phyloP scores from a whole-genome alignment of 768 basidiomycete genomes.

The Podaxis carcinomalis region DNA sequence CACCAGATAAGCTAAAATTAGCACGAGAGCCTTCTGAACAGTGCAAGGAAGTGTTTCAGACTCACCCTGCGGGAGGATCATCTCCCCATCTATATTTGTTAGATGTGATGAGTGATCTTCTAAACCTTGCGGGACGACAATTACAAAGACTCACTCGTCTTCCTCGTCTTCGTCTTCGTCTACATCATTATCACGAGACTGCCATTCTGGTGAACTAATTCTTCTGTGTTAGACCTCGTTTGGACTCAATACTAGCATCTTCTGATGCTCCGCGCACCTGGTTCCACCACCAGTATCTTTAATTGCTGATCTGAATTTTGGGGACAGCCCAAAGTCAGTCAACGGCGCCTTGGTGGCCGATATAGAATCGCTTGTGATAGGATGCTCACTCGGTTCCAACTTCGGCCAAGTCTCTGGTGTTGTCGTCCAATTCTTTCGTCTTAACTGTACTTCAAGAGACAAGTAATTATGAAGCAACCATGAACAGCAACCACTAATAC shows the following conservation, averaged over 20 bases:
- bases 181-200: not conserved
- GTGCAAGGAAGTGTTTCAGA: slow-evolving; percentile 6
- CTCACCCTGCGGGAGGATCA: not conserved
- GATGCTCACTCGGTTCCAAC: not conserved
- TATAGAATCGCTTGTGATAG: not conserved
- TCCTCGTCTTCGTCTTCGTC: not conserved
- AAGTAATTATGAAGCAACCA: not conserved
- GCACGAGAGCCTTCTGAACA: not conserved
- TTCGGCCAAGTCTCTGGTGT: not conserved
- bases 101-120: not conserved
- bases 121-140: not conserved
- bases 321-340: not conserved
- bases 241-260: not conserved
- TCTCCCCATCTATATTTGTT: slow-evolving; percentile 3
- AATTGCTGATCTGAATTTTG: not conserved
- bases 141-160: not conserved
- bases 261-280: not conserved
- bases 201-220: not conserved
- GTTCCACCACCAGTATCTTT: not conserved
- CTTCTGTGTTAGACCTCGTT: not conserved
- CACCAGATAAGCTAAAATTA: not conserved
- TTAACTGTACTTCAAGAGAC: not conserved
- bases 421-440: not conserved
- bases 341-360: not conserved
- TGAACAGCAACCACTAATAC: not conserved